Evolutionary conservation across 2,329 filamentous ascomycete species (phyloP), one percentile per base, ranked within the genome.

Genomic region (Fusarium oxysporum): DNA sequence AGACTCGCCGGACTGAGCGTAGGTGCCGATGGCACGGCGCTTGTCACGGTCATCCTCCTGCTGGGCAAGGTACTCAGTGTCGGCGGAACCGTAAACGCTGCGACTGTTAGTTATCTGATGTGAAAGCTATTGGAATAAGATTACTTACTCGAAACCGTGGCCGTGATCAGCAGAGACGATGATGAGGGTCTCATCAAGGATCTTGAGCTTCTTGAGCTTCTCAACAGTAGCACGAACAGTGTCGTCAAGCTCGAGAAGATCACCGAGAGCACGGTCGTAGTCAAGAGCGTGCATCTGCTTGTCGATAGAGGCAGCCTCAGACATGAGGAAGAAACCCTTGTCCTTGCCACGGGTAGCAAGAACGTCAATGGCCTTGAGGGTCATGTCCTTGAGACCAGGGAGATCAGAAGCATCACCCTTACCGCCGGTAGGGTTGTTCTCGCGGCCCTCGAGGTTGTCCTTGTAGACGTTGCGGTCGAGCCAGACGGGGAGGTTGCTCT

Each of bases 271-370:
- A 60, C 94, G 92, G 83, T 96, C 93, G 80, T 96, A 96, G 84
- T 96, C 94, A 25, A 96, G 88, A 5, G 85, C 81, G 83, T 97
- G 94, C 93, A 97, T 96, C 87, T 94, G 92, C 87, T 97, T 97
- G 84, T 96, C 94, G 75, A 97, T 93, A 4, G 91, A 93, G 21
- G 94, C 94, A 32, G 92, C 94, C 82, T 97, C 94, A 17, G 91
- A 91, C 93, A 97, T 96, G 78, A 97, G 87, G 86, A 96, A 94
- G 88, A 92, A 97, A 10, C 94, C 94, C 67, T 93, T 88, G 65
- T 92, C 87, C 38, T 88, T 87, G 33, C 91, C 90, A 65, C 89
- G 87, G 43, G 86, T 86, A 80, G 92, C 84, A n/a, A 96, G 88
- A 59, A 96, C 90, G 66, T 96, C 93, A 55, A 96, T 88, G 30